Evolutionary conservation across 768 basidiomycete genomes (phyloP), one percentile per base, ranked within the genome.

Genomic region (Termitomyces sp.): DNA sequence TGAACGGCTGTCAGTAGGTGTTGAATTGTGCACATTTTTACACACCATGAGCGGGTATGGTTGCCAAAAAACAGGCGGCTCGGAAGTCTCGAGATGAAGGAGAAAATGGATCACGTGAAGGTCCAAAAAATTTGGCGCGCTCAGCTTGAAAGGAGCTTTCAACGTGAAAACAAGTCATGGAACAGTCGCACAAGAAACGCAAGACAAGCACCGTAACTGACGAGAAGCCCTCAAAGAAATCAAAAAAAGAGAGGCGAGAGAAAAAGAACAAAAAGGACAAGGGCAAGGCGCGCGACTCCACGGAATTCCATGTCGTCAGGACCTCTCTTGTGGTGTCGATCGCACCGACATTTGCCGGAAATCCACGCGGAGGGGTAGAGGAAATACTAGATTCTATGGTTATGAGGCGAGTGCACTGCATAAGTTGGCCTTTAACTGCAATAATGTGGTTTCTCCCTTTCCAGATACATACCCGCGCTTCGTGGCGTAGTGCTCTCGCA

Each of bases 371-470:
- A 44, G 96, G 96, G 7, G 91, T 86, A 18, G 86, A 90, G 69
- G 94, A 98, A 75, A 87, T 95, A 84, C 77, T 98, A 18, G 94
- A 98, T 73, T 92, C 91, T 8, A 90, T 97, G 90, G 76, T 96
- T 15, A 96, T 98, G 96, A 87, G 92, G 96, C 95, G 69, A 67
- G 84, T 75, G 36, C 32, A 36, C 28, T 50, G 22, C 22, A 38
- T 36, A 20, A 49, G 4, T 4, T 55, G 24, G 28, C 32, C 18
- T 20, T 52, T 24, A 52, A 39, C 51, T 36, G 52, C 16, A 28
- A 35, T 36, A 59, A 49, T 16, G n/a, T n/a, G 54, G 16, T 55
- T 52, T 59, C 24, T 33, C 28, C 28, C 32, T 55, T 61, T 45
- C 36, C 59, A 98, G 96, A 77, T 94, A 97, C 73, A 86, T 93